Evolutionary conservation across 2,329 filamentous ascomycete species (phyloP).

Genomic region (Diaporthe vexans): DNA sequence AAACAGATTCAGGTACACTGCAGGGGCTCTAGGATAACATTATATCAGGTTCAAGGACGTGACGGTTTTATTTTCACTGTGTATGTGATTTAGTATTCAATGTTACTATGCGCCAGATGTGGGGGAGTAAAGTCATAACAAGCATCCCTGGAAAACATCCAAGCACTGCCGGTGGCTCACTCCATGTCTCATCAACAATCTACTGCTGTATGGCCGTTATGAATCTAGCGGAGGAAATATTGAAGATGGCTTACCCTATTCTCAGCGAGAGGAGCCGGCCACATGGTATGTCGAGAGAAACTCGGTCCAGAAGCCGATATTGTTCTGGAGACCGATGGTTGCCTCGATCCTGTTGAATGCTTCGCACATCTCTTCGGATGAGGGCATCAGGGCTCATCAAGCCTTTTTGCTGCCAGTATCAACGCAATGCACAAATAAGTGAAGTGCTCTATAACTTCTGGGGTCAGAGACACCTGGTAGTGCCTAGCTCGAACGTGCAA

Average conservation of each 20-base stretch:
- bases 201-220: background rate
- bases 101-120: too few relatives aligned
- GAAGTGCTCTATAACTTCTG: background rate
- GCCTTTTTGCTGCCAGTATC: background rate
- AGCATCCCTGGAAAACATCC: too few relatives aligned
- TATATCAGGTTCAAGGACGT: too few relatives aligned
- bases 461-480: constrained; percentile 1
- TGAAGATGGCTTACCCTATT: background rate
- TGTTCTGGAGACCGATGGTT: background rate
- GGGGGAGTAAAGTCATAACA: too few relatives aligned
- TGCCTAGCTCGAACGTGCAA: constrained; percentile 19
- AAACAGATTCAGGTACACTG: too few relatives aligned
- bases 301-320: background rate
- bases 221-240: background rate
- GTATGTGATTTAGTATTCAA: too few relatives aligned
- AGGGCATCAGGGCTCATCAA: background rate
- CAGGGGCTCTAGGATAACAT: too few relatives aligned
- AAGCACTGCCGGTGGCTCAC: background rate
- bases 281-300: background rate
- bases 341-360: background rate
- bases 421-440: background rate
- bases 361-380: background rate
- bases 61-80: too few relatives aligned
- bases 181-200: background rate
- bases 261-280: background rate